Conservation (phyloP, 306 rosid genomes). For the Cucurbita ficifolia region DNA sequence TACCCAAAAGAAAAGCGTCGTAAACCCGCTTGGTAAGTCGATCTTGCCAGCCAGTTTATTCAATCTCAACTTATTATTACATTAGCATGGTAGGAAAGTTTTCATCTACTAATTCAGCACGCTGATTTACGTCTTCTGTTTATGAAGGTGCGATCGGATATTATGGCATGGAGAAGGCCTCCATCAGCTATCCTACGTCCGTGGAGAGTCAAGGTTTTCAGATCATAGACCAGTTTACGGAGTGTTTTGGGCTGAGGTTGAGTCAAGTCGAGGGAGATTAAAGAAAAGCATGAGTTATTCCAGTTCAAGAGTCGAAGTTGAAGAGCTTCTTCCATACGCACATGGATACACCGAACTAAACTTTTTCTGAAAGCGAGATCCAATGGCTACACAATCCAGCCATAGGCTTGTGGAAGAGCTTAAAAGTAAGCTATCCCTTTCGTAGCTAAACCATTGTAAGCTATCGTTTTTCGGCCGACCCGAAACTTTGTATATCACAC, state of each 20-base stretch:
- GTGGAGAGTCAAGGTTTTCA: conserved; percentile 88
- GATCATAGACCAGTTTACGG: conserved; percentile 97
- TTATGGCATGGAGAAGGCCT: conserved; percentile 98
- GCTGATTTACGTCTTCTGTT: conserved; percentile 13
- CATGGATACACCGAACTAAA: conserved; percentile 89
- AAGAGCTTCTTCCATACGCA: conserved; percentile 83
- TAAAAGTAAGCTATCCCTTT: conserved; percentile 17
- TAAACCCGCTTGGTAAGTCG: conserved; percentile 90
- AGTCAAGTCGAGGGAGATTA: conserved; percentile 57
- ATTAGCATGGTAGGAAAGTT: neutral
- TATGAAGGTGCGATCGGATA: conserved; percentile 85
- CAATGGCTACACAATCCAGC: conserved; percentile 8
- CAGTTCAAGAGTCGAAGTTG: conserved; percentile 70
- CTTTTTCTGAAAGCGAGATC: conserved; percentile 56
- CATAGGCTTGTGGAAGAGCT: neutral
- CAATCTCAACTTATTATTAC: neutral
- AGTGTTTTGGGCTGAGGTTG: conserved; percentile 91
- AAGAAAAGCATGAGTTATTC: conserved; percentile 89
- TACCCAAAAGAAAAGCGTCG: conserved; percentile 92
- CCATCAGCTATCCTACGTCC: conserved; percentile 81
- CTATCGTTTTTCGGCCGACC: neutral
- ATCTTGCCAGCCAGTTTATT: conserved; percentile 2
- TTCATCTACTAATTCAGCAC: neutral
- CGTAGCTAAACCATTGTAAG: neutral
- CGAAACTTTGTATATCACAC: neutral